Evolutionary conservation across 257 asterid species (phyloP), one percentile per base, ranked within the genome.

Genomic region (Solanum etuberosum): DNA sequence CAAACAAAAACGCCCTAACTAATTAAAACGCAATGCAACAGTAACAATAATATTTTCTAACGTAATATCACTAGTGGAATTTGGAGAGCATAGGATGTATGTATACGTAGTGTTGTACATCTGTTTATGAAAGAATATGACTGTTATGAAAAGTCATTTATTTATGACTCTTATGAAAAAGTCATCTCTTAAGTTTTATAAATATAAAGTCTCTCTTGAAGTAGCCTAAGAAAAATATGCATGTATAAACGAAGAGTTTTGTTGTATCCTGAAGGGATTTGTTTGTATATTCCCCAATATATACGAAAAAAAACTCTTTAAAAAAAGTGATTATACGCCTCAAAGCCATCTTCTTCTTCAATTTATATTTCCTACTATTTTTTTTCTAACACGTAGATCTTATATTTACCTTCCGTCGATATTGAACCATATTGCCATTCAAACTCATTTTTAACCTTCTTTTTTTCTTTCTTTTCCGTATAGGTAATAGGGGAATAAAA

Each of bases 71-170:
- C 6, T 21, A 14, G 20, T 14, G 15, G 0, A 3, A 59, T 23
- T 3, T 4, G 2, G 2, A 59, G 0, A 59, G 0, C 3, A 9
- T 21, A 9, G 3, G 1, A 59, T 21, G 1, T 16, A 16, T 51
- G 59, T 16, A 16, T 16, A 16, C 3, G 6, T 51, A 51, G 1
- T 16, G 9, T 16, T 16, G 9, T 51, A 6, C 0, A 51, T 51
- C 1, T 18, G 9, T 51, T 18, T 51, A 6, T 18, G n/a, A 51
- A 51, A 6, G 2, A 6, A 51, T 3, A 18, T 51, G n/a, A 18
- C 2, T 7, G 4, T 51, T 6, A 16, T 51, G 20, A 48, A 51
- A 48, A 51, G 9, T 16, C 9, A 6, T 18, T 51, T 51, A 51
- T 16, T 51, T 4, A 51, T 18, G 61, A 51, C 10, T 51, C 2